phyloP scores from a whole-genome alignment of 2,329 filamentous ascomycete species.

The Arthrobotrys entomopaga region DNA sequence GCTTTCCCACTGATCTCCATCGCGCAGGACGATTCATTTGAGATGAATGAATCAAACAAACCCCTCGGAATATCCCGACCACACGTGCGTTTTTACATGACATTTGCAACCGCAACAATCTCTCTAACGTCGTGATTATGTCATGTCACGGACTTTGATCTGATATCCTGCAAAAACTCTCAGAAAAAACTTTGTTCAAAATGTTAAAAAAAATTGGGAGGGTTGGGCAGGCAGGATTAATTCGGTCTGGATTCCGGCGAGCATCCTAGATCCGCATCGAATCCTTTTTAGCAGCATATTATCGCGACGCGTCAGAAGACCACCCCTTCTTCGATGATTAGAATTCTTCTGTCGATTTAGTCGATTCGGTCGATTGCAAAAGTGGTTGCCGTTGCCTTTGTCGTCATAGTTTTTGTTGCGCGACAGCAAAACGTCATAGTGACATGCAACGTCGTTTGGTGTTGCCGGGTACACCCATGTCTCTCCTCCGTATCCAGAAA shows the following conservation, averaged over 20 bases:
- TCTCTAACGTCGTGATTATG: conserved; percentile 17
- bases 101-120: conserved; percentile 1
- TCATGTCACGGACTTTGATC: conserved; percentile 9
- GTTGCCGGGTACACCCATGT: background rate
- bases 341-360: background rate
- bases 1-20: conserved; percentile 1
- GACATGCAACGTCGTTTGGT: conserved; percentile 8
- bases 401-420: conserved; percentile 28
- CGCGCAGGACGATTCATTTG: background rate
- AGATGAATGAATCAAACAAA: background rate
- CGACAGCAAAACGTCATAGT: conserved; percentile 27
- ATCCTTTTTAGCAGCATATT: too few relatives aligned
- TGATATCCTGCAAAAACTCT: too few relatives aligned
- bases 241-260: background rate
- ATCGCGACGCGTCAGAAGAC: conserved; percentile 15
- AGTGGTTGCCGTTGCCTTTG: conserved; percentile 8
- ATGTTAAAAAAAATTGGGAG: background rate
- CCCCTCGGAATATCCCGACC: conserved; percentile 14
- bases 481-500: background rate
- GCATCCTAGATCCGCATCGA: background rate
- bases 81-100: background rate
- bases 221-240: background rate
- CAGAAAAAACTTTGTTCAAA: background rate
- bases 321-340: too few relatives aligned
- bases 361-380: conserved; percentile 4